Evolutionary conservation across 208 protist species (phyloP).

Genomic region (Trypanosoma theileri): DNA sequence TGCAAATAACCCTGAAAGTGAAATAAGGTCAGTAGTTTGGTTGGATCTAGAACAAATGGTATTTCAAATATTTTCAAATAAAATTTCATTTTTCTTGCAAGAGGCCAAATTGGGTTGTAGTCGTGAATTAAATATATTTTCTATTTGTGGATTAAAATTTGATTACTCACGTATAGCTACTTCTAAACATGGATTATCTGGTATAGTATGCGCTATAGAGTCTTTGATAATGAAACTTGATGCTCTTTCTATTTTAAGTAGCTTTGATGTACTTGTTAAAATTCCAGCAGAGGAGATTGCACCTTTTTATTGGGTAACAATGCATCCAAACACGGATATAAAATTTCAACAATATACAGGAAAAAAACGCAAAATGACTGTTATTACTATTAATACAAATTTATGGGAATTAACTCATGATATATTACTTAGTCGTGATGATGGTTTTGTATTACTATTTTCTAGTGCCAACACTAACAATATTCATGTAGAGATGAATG

Average conservation of each 20-base stretch:
- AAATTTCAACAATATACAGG: background rate
- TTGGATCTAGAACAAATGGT: background rate
- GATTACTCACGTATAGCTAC: background rate
- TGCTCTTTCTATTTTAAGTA: conserved; percentile 4
- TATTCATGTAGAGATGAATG: conserved; percentile 65
- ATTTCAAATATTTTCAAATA: background rate
- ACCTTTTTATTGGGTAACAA: conserved; percentile 3
- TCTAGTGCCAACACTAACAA: conserved; percentile 63
- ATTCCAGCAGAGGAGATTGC: conserved; percentile 9
- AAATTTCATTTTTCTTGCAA: background rate
- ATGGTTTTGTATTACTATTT: conserved; percentile 63
- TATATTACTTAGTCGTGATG: conserved; percentile 37
- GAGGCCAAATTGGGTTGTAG: background rate
- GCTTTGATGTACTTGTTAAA: conserved; percentile 17
- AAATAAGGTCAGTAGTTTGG: background rate
- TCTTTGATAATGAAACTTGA: conserved; percentile 2
- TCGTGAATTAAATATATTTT: background rate
- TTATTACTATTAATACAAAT: conserved; percentile 18
- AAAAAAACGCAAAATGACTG: conserved; percentile 5
- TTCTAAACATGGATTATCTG: background rate
- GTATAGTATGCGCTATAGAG: conserved; percentile 9
- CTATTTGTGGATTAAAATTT: conserved; percentile 12
- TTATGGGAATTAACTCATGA: conserved; percentile 26
- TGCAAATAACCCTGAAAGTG: background rate
- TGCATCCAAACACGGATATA: background rate